phyloP scores from a whole-genome alignment of 441 rosid species.

The Populus hybrid region DNA sequence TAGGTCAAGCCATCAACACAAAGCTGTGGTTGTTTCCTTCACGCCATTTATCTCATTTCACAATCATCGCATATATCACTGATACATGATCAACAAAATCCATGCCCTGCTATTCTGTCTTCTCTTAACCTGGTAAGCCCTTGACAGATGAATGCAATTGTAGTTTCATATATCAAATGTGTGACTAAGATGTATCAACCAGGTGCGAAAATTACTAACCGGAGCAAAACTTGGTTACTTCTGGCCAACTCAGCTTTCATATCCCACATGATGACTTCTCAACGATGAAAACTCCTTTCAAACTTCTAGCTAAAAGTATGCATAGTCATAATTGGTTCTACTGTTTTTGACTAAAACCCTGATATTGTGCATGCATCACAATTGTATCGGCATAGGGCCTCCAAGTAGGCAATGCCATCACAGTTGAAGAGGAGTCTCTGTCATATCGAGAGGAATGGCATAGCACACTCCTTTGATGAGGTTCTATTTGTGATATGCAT shows the following conservation, averaged over 20 bases:
- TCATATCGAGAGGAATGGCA: slow-evolving; percentile 14
- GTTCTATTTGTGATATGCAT: slow-evolving; percentile 21
- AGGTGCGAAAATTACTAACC: background rate
- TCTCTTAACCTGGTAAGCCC: background rate
- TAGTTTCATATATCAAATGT: background rate
- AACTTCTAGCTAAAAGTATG: slow-evolving; percentile 17
- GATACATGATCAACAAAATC: background rate
- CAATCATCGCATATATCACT: background rate
- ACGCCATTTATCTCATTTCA: background rate
- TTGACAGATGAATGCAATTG: background rate
- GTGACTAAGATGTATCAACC: background rate
- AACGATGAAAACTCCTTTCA: slow-evolving; percentile 5
- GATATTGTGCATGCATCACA: background rate
- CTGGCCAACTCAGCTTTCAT: background rate
- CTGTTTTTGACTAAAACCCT: background rate
- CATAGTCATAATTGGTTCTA: background rate
- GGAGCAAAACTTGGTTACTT: background rate
- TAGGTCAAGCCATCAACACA: background rate
- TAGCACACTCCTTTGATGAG: slow-evolving; percentile 25
- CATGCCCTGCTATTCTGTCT: background rate
- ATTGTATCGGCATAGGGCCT: background rate
- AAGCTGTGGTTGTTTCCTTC: background rate
- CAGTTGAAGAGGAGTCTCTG: slow-evolving; percentile 30
- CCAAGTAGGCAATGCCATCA: slow-evolving; percentile 20
- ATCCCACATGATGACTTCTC: background rate